Conservation (phyloP, 179 eudicot species). For the Beta lomatogona region DNA sequence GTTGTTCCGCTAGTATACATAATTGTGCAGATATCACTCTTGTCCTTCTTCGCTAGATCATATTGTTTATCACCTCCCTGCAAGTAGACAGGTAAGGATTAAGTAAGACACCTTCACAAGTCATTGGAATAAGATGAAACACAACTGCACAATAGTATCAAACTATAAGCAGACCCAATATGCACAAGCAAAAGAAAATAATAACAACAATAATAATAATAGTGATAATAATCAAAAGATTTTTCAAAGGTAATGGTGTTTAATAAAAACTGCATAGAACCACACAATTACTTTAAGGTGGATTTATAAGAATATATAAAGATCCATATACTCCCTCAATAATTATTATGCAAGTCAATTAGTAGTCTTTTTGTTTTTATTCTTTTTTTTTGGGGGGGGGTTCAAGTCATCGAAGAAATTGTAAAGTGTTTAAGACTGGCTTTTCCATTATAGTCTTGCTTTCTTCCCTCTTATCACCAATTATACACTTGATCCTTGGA, state of each 20-base stretch:
- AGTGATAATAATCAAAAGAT: too few species aligned
- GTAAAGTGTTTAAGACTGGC: too few species aligned
- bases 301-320: background rate
- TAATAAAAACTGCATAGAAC: background rate
- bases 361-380: background rate
- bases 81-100: slow-evolving; percentile 17
- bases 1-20: slow-evolving; percentile 99
- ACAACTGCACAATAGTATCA: background rate
- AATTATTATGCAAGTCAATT: background rate
- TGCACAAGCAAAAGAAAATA: background rate
- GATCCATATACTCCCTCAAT: background rate
- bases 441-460: too few species aligned
- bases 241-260: background rate
- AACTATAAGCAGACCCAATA: background rate
- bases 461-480: too few species aligned
- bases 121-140: background rate
- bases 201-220: background rate
- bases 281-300: too few species aligned
- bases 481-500: too few species aligned
- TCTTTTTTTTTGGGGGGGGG: too few species aligned
- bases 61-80: slow-evolving; percentile 67
- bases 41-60: slow-evolving; percentile 61
- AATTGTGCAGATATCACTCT: slow-evolving; percentile 81
- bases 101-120: background rate
- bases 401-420: too few species aligned